Conservation (phyloP, 2,329 filamentous ascomycete genomes). For the Knufia petricola region DNA sequence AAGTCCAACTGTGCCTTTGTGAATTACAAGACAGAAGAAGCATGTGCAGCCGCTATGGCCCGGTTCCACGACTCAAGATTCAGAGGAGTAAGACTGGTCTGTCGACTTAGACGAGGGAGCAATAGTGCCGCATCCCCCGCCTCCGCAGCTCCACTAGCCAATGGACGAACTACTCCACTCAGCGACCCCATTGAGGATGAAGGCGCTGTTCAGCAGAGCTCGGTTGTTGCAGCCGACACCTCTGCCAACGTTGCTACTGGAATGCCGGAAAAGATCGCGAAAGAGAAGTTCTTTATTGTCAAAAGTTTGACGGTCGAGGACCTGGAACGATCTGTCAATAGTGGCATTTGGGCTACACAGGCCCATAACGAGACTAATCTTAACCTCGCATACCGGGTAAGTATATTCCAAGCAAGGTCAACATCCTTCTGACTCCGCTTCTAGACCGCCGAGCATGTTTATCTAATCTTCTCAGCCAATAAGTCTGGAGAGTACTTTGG, state of each 20-base stretch:
- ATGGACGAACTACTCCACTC: constrained; percentile 31
- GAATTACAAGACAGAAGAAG: constrained; percentile 75
- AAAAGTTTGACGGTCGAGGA: constrained; percentile 91
- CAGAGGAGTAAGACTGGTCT: constrained; percentile 74
- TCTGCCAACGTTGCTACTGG: neutral
- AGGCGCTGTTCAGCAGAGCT: constrained; percentile 3
- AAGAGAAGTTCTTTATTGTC: constrained; percentile 79
- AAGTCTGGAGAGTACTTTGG: constrained; percentile 97
- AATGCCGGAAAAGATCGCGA: constrained; percentile 27
- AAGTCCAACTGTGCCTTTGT: constrained; percentile 98
- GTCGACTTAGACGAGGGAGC: constrained; percentile 58
- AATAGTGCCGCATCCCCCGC: constrained; percentile 28
- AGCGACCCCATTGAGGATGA: constrained; percentile 11
- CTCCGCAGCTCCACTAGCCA: constrained; percentile 46
- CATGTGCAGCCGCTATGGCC: constrained; percentile 66
- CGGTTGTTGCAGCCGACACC: neutral
- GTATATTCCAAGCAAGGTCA: constrained; percentile 18
- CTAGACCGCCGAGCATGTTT: constrained; percentile 72
- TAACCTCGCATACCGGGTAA: constrained; percentile 73
- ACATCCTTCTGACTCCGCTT: constrained; percentile 12
- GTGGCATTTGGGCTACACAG: constrained; percentile 88
- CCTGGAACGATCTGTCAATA: constrained; percentile 76
- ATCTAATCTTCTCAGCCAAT: constrained; percentile 89
- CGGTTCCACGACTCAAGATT: constrained; percentile 88
- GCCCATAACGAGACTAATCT: constrained; percentile 80